Conservation (phyloP, 352 stramenopile species). For the Phytophthora capsici region DNA sequence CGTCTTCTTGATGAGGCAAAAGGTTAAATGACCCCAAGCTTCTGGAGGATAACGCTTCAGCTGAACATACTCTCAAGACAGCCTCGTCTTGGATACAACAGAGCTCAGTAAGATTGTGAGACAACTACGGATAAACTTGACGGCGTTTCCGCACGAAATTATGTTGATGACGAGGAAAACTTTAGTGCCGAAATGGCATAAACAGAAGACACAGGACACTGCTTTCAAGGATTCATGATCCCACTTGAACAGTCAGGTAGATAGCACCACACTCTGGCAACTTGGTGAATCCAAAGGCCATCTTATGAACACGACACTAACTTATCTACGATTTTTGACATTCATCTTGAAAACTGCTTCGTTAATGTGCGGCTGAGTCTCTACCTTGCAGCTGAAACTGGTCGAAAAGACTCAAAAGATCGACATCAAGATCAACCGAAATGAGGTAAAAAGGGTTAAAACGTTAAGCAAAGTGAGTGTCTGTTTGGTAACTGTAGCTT, state of each 20-base stretch:
- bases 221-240: background rate
- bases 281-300: background rate
- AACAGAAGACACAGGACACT: background rate
- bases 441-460: no score
- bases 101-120: background rate
- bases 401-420: no score
- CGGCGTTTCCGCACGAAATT: background rate
- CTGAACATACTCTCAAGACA: background rate
- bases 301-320: background rate
- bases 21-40: background rate
- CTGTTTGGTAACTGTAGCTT: constrained; percentile 2
- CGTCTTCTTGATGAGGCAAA: background rate
- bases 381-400: background rate
- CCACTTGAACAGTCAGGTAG: background rate
- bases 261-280: no score
- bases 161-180: background rate
- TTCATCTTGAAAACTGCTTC: background rate
- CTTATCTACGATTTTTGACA: background rate
- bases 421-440: no score
- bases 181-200: background rate
- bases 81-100: background rate
- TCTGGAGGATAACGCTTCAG: background rate
- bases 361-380: background rate
- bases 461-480: background rate
- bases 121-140: no score